These are phyloP conservation scores for Thielaviopsis ethacetica DNA, from an alignment of 2,329 filamentous ascomycete genomes.

Conservation along the genomic window DNA sequence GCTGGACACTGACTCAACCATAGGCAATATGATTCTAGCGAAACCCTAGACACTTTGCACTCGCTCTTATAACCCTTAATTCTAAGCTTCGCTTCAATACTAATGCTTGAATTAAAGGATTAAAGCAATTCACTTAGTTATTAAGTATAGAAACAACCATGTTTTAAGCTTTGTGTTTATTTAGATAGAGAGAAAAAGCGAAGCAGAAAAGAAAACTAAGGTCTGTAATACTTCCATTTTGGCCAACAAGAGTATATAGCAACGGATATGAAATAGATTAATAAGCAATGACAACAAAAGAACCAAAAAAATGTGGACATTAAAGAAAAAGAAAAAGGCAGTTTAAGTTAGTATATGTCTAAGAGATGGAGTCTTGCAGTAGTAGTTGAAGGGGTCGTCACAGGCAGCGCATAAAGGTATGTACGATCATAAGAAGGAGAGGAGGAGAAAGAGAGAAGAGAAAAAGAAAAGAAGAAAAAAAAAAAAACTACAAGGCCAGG, in stretches of 20 bases:
- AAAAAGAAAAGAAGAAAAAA: background rate
- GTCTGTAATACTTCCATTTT: no score
- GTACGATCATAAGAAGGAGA: background rate
- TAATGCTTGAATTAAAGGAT: no score
- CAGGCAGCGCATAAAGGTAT: background rate
- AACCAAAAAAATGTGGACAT: background rate
- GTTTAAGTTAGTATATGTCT: background rate
- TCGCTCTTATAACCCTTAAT: no score
- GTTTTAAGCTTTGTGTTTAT: no score
- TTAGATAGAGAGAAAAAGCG: background rate
- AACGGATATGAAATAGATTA: no score
- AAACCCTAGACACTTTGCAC: no score
- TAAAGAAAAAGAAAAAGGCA: background rate
- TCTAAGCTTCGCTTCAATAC: no score
- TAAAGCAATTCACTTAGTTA: no score
- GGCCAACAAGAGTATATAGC: no score
- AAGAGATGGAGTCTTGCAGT: background rate
- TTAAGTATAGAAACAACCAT: no score
- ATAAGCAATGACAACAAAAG: background rate
- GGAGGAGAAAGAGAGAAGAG: background rate
- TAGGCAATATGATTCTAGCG: no score
- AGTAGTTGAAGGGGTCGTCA: background rate
- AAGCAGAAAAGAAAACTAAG: background rate
- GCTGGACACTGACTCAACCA: no score
- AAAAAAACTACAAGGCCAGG: conserved; percentile 20